Evolutionary conservation across 2,329 filamentous ascomycete species (phyloP).

Genomic region (Piedraia hortae): DNA sequence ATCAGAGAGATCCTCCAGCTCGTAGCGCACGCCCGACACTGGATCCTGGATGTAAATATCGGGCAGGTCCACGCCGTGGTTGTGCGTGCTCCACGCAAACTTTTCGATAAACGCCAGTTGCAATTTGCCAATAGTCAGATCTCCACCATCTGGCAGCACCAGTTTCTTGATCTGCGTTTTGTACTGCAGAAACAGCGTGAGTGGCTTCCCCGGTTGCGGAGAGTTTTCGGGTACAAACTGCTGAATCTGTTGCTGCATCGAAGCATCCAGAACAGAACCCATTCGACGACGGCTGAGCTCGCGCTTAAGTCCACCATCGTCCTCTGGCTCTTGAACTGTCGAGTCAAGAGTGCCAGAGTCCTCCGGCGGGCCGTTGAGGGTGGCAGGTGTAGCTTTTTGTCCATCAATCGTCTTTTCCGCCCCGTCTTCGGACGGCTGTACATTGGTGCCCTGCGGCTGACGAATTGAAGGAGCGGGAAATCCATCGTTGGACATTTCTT

Average conservation of each 20-base stretch:
- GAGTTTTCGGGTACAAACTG: constrained; percentile 25
- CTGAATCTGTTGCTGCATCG: constrained; percentile 10
- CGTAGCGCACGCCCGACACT: constrained; percentile 83
- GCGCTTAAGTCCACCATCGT: constrained; percentile 12
- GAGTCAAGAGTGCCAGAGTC: constrained; percentile 7
- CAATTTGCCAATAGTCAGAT: constrained; percentile 61
- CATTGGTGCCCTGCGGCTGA: constrained; percentile 25
- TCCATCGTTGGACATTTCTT: background rate
- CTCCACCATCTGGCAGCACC: constrained; percentile 57
- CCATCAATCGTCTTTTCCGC: constrained; percentile 5
- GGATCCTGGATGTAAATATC: constrained; percentile 97
- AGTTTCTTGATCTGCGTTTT: constrained; percentile 95
- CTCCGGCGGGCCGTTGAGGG: constrained; percentile 12
- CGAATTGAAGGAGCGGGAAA: constrained; percentile 17
- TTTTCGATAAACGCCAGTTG: constrained; percentile 97
- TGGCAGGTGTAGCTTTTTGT: too few species aligned
- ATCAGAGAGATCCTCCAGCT: constrained; percentile 75
- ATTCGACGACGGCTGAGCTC: constrained; percentile 4
- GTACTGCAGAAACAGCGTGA: constrained; percentile 87
- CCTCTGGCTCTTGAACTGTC: constrained; percentile 2
- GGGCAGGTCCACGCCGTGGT: constrained; percentile 71
- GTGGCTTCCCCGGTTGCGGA: constrained; percentile 53
- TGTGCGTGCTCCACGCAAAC: constrained; percentile 95
- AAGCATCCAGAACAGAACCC: too few species aligned
- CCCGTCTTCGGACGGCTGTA: constrained; percentile 3